Conservation (phyloP, 371 early-diverging fungal genomes). For the Mucor circinelloides region DNA sequence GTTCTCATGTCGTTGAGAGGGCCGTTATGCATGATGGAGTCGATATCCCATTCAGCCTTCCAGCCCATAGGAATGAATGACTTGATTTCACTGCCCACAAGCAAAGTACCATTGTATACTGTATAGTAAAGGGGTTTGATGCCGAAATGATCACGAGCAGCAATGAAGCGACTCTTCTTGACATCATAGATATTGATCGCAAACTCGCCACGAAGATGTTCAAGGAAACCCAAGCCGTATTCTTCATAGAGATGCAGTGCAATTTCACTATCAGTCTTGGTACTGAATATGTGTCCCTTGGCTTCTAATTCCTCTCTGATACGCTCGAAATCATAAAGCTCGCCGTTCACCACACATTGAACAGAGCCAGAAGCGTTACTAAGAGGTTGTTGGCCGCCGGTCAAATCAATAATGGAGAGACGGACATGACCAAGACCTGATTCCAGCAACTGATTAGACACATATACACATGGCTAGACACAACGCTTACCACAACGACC, state of each 20-base stretch:
- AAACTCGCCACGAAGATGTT: slow-evolving; percentile 31
- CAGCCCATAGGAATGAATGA: slow-evolving; percentile 26
- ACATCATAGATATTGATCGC: slow-evolving; percentile 20
- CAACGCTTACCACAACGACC: slow-evolving; percentile 28
- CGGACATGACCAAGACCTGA: slow-evolving; percentile 24
- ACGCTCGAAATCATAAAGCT: slow-evolving; percentile 30
- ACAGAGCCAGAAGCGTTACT: slow-evolving; percentile 2
- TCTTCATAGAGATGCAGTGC: slow-evolving; percentile 28
- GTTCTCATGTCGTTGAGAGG: slow-evolving; percentile 13
- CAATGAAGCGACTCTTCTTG: slow-evolving; percentile 11
- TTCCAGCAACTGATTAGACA: background rate
- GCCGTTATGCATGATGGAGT: slow-evolving; percentile 18
- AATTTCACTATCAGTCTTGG: slow-evolving; percentile 30
- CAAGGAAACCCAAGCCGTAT: slow-evolving; percentile 15
- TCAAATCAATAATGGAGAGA: slow-evolving; percentile 28
- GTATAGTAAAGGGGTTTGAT: slow-evolving; percentile 32
- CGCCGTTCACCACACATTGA: slow-evolving; percentile 28
- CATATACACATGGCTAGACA: background rate
- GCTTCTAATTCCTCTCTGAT: slow-evolving; percentile 16
- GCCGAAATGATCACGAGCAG: slow-evolving; percentile 29
- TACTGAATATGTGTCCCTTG: slow-evolving; percentile 23
- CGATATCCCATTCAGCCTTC: slow-evolving; percentile 30
- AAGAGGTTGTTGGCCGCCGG: slow-evolving; percentile 26
- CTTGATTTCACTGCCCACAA: slow-evolving; percentile 30
- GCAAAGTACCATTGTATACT: slow-evolving; percentile 17